Evolutionary conservation across 495 filamentous ascomycete species (phyloP), one percentile per base, ranked within the genome.

Genomic region (Aspergillus hancockii): DNA sequence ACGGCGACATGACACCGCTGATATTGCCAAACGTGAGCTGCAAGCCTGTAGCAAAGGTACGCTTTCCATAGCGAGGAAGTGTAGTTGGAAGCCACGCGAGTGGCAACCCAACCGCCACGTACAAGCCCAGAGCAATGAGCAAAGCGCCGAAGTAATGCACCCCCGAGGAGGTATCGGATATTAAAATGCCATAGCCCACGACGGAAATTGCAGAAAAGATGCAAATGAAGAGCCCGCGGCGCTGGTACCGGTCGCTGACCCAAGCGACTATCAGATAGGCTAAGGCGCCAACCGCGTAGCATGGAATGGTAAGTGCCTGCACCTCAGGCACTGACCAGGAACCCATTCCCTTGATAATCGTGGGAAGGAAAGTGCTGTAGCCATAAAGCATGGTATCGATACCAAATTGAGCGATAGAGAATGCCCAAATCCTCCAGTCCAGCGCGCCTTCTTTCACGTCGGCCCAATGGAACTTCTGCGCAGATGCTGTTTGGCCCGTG

Each of bases 271-370:
- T 59, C 65, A 92, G 79, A 60, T 90, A 92, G 0, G 79, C 80
- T 31, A 87, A 75, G 0, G 87, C 88, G 0, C 88, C 90, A 10
- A 90, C 67, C 41, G 80, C 81, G 63, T 91, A 93, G 67, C 87
- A 89, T 4, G 90, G 90, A 43, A 93, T 88, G 0, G 88, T 92
- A n/a, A 91, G 81, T 23, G 88, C 81, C 70, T 93, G 90, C 18
- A 88, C 78, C 56, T 89, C 71, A 0, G 87, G 80, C 0, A 74
- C 73, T 0, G 81, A 75, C 81, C 86, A 91, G 16, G 74, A 65
- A 2, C 86, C 86, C 55, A 91, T 81, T 12, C 79, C 85, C 28
- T 83, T 73, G 72, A 93, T 91, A 62, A 93, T 92, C 22, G 88
- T 93, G 0, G 90, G 89, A 4, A 91, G 75, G 64, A 93, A 93